Evolutionary conservation across 108 stramenopile species (phyloP).

Genomic region (Mayamaea pseudoterrestris): DNA sequence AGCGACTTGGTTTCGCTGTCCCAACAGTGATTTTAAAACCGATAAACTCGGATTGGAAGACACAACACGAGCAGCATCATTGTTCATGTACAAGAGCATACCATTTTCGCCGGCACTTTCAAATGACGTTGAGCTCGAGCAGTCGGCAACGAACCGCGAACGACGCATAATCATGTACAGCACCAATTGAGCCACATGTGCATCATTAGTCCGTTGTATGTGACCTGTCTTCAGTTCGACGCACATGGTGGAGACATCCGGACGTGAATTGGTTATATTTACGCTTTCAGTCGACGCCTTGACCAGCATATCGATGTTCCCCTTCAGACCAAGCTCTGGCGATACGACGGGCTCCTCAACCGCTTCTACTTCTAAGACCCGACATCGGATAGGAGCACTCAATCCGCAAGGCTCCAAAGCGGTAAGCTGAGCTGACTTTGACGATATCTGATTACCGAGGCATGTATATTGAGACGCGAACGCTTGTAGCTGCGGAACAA

Average conservation of each 20-base stretch:
- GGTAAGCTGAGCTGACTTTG: conserved; percentile 19
- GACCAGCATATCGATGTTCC: conserved; percentile 67
- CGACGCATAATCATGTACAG: conserved; percentile 76
- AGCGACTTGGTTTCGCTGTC: conserved; percentile 63
- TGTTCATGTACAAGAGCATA: conserved; percentile 67
- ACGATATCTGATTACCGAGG: conserved; percentile 1
- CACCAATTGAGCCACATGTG: conserved; percentile 73
- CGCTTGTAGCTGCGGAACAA: conserved; percentile 44
- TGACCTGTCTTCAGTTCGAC: conserved; percentile 84
- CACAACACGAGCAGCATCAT: conserved; percentile 28
- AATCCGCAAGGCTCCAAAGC: too few species aligned
- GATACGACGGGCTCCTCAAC: conserved; percentile 63
- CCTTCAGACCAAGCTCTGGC: conserved; percentile 74
- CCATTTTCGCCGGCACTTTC: conserved; percentile 15
- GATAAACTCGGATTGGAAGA: conserved; percentile 49
- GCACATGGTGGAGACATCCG: conserved; percentile 32
- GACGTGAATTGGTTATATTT: background rate
- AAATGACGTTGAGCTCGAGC: background rate
- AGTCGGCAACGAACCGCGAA: conserved; percentile 31
- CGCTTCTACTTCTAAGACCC: conserved; percentile 24
- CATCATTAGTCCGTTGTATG: conserved; percentile 43
- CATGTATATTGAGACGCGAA: conserved; percentile 46
- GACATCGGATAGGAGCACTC: too few species aligned
- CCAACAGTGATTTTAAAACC: conserved; percentile 63
- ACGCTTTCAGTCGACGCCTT: conserved; percentile 24